Evolutionary conservation across 208 protist genomes (phyloP), one percentile per base, ranked within the genome.

Genomic region (Crithidia brevicula): DNA sequence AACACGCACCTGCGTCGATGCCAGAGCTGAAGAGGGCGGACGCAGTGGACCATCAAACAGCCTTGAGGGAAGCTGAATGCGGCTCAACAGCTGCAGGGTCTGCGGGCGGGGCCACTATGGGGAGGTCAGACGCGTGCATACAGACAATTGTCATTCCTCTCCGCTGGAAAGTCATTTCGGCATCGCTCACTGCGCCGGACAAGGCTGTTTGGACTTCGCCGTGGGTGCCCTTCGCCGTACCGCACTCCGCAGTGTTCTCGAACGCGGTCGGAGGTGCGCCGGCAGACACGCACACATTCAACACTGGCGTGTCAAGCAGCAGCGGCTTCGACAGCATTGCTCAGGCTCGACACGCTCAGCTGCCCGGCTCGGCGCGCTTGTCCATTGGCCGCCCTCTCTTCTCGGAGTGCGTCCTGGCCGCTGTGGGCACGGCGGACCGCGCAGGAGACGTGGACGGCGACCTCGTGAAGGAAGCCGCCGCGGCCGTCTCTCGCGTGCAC

Each of bases 401-500:
- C 16, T 38, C 49, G 1, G 33, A 34, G 23, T 57, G 30, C 27
- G 31, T 25, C 3, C n/a, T 9, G 38, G 25, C 6, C 18, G 28
- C 20, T 15, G 28, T 11, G 33, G 30, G 13, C 15, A 23, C 5
- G 31, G 23, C 10, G 5, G 25, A 20, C 25, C 11, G 22, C 22
- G 13, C 6, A 6, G 38, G 8, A 22, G 22, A 2, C n/a, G 18
- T 2, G 0, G 25, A 25, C 3, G 22, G n/a, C 1, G 59, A 38
- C 7, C 3, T 13, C 16, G 15, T 65, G 43, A 4, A 33, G 20
- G 59, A 38, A 2, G 59, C 46, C 1, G 43, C 31, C 0, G 33
- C 59, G 34, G 43, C 70, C 2, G 25, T 76, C 16, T 76, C 70
- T 3, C 70, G 70, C 9, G 70, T 31, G 28, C 70, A 76, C 47